Base-by-base conservation (phyloP, 2,329 filamentous ascomycete species). In the Graphiopsis chlorocephala region DNA sequence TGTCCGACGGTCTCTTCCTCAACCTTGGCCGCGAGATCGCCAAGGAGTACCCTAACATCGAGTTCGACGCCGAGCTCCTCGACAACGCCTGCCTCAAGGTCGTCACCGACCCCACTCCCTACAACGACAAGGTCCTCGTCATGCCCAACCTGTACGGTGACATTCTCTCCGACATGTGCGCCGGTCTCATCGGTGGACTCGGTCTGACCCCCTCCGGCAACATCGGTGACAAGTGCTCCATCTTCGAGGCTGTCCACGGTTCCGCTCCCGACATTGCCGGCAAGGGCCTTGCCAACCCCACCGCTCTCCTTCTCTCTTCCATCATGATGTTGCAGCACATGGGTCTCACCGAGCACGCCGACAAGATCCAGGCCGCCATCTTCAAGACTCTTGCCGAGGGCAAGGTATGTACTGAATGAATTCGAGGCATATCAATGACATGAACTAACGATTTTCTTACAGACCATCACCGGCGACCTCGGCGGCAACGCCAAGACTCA, bases 271-370 rank as follows among this genome's bases (percentile, higher is more conserved):
- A 98, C 80, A 98, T 98, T 78, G 93, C 92, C 70, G 94, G 94
- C 80, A 93, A 97, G 88, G 90, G 87, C 72, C 90, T 98, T 72
- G 95, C 95, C 76, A 99, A 99, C 87, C 95, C 95, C 68, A 98
- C 95, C 67, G 95, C 95, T 66, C 88, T 99, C 73, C 88, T 99
- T 70, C 90, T 98, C 76, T 92, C 88, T 80, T 96, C 91, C 79
- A 95, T 98, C 84, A 98, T 99, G 95, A 98, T 99, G 95, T 83
- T 99, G 86, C 90, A 95, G 81, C 95, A 99, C 84, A 98, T 99
- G 94, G 89, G 91, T 75, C 86, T 99, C 70, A 88, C 83, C 79
- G 85, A 92, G 69, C 88, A 98, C 79, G 95, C 95, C 72, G 80
- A 84, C 79, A 89, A 88, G 79, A 98, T 99, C 77, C 92, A 98